Base-by-base conservation (phyloP, 2,329 filamentous ascomycete species). In the Apiospora marii region DNA sequence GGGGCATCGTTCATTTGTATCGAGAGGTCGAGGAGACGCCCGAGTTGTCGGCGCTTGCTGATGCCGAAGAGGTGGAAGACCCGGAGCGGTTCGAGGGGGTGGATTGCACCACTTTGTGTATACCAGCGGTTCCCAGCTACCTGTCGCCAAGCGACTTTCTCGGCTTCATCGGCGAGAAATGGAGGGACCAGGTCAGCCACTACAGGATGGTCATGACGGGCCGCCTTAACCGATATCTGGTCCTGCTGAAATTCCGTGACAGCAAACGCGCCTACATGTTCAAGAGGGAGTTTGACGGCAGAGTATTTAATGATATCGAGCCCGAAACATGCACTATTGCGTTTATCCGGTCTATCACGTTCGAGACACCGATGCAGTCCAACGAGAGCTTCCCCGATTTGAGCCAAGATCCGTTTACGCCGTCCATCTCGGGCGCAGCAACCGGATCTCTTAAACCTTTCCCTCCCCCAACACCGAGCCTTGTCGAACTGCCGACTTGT, bases 241-340 rank as follows among this genome's bases (percentile, higher is more conserved):
- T 97, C 37, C 86, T 99, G 74, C 93, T 99, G 89, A 98, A 98
- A 84, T 98, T 98, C 80, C 89, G 94, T 68, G 91, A 93, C 75
- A 89, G 89, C 43, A 90, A 89, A 78, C 90, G 90, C 74, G 96
- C 96, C 19, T 91, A 88, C 77, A 88, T 91, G 70, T 99, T 96
- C 92, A 92, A 93, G 78, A 90, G 88, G 74, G 92, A 94, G 77
- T 98, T 96, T 88, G 96, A 98, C 82, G 96, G 96, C 24, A 96
- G 94, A 81, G 89, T 96, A 0, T 98, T 98, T 80, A 98, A 97
- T 79, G 92, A 91, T 73, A 94, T 97, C 87, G 94, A 97, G 93
- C 93, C 95, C 51, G 95, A 98, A 84, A 94, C 95, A 68, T 98
- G 96, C 81, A 95, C 98, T 84, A 94, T 97, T 64, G 94, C 97